phyloP scores from a whole-genome alignment of 2,329 filamentous ascomycete genomes.

The Stagonosporopsis tanaceti region DNA sequence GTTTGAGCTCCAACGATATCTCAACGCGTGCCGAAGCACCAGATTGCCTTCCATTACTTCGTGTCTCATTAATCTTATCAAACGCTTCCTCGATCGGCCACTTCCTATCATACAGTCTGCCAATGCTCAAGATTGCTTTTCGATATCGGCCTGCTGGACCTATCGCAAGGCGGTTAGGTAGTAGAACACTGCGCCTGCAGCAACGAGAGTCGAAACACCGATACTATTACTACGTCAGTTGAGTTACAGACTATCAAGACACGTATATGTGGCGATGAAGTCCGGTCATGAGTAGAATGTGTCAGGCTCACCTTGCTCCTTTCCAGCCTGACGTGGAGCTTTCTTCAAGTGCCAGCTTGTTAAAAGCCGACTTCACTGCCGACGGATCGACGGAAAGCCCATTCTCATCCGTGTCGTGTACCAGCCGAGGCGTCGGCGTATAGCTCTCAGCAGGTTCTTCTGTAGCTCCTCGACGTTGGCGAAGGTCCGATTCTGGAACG shows the following conservation, averaged over 20 bases:
- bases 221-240: slow-evolving; percentile 8
- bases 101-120: slow-evolving; percentile 9
- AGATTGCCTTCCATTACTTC: slow-evolving; percentile 1
- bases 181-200: slow-evolving; percentile 8
- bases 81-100: neutral
- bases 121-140: neutral
- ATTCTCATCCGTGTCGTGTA: slow-evolving; percentile 1
- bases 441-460: slow-evolving; percentile 8
- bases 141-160: neutral
- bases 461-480: slow-evolving; percentile 22
- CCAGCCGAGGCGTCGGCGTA: slow-evolving; percentile 2
- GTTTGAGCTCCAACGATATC: neutral
- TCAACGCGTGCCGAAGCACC: neutral
- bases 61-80: slow-evolving; percentile 10
- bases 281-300: neutral
- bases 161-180: slow-evolving; percentile 4
- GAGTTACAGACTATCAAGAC: too few relatives aligned
- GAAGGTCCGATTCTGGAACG: slow-evolving; percentile 20
- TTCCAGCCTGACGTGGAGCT: slow-evolving; percentile 25
- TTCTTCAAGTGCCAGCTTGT: slow-evolving; percentile 13
- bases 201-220: slow-evolving; percentile 12
- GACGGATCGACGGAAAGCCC: slow-evolving; percentile 1
- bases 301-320: slow-evolving; percentile 32
- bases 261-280: neutral
- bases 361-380: neutral